phyloP scores from a whole-genome alignment of 148 eudicot species.

The Dysphania ambrosioides region DNA sequence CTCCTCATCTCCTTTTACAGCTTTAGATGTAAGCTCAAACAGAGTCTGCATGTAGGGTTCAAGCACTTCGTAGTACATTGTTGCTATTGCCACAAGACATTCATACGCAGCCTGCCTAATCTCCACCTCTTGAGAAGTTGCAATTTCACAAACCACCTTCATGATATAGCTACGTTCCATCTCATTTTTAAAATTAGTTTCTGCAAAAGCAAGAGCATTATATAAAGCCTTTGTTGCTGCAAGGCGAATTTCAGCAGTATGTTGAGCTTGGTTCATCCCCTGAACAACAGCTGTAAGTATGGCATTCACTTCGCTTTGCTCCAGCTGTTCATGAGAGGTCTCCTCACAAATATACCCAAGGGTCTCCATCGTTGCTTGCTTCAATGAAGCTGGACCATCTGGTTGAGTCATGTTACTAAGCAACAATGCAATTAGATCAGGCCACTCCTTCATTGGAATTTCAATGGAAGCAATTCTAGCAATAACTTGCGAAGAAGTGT shows the following conservation, averaged over 20 bases:
- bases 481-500: constrained; percentile 69
- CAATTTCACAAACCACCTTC: constrained; percentile 70
- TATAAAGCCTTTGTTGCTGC: constrained; percentile 68
- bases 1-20: constrained; percentile 66
- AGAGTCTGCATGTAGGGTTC: constrained; percentile 69
- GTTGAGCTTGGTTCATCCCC: constrained; percentile 62
- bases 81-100: constrained; percentile 71
- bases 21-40: constrained; percentile 61
- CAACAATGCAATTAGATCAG: constrained; percentile 55
- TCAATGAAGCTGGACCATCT: constrained; percentile 47
- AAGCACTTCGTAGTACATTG: constrained; percentile 65
- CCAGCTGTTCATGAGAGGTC: constrained; percentile 58
- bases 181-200: constrained; percentile 67
- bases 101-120: constrained; percentile 75
- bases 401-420: constrained; percentile 57
- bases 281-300: constrained; percentile 75
- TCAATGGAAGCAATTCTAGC: constrained; percentile 73
- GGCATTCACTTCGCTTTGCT: constrained; percentile 60
- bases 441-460: constrained; percentile 69
- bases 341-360: constrained; percentile 80
- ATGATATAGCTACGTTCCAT: constrained; percentile 70
- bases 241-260: constrained; percentile 50
- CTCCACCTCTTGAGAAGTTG: constrained; percentile 51
- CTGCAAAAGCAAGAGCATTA: constrained; percentile 80
- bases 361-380: constrained; percentile 68